These are phyloP conservation scores for Phytophthora rubi DNA, from an alignment of 352 stramenopile species.

Conservation along the genomic window DNA sequence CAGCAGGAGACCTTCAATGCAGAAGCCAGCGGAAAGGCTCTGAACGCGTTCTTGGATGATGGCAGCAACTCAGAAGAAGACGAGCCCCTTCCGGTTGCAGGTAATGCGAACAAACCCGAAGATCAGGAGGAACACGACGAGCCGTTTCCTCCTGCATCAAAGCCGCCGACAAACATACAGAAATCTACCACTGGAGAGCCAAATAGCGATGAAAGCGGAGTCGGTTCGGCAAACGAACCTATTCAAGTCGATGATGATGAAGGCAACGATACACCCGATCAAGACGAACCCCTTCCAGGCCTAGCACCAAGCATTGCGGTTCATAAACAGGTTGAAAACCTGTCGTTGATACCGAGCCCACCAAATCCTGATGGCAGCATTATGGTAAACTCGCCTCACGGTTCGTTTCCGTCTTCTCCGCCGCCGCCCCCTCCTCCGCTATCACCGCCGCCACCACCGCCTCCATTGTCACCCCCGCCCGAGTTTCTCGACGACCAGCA, in stretches of 20 bases:
- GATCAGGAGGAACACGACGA: slow-evolving; percentile 40
- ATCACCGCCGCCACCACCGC: slow-evolving; percentile 53
- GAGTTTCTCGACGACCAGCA: slow-evolving; percentile 17
- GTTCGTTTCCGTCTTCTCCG: slow-evolving; percentile 31
- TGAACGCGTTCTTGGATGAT: slow-evolving; percentile 79
- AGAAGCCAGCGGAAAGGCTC: slow-evolving; percentile 67
- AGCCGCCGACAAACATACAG: not conserved
- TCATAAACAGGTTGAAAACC: slow-evolving; percentile 21
- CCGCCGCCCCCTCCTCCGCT: slow-evolving; percentile 56
- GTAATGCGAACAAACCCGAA: slow-evolving; percentile 22
- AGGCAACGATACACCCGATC: slow-evolving; percentile 51
- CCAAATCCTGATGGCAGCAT: slow-evolving; percentile 8
- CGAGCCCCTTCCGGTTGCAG: slow-evolving; percentile 53
- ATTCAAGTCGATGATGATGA: slow-evolving; percentile 36
- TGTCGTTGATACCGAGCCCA: slow-evolving; percentile 16
- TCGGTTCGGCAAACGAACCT: slow-evolving; percentile 19
- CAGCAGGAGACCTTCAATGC: slow-evolving; percentile 53
- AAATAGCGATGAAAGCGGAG: not conserved
- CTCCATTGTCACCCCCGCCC: slow-evolving; percentile 33
- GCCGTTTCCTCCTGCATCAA: slow-evolving; percentile 30
- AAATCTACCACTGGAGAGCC: not conserved
- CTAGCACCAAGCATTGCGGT: slow-evolving; percentile 2
- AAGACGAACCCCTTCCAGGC: slow-evolving; percentile 64
- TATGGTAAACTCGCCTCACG: slow-evolving; percentile 20
- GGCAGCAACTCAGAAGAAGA: slow-evolving; percentile 69